These are phyloP conservation scores for Huiozyma sinensis DNA, from an alignment of 805 yeast species.

Conservation along the genomic window DNA sequence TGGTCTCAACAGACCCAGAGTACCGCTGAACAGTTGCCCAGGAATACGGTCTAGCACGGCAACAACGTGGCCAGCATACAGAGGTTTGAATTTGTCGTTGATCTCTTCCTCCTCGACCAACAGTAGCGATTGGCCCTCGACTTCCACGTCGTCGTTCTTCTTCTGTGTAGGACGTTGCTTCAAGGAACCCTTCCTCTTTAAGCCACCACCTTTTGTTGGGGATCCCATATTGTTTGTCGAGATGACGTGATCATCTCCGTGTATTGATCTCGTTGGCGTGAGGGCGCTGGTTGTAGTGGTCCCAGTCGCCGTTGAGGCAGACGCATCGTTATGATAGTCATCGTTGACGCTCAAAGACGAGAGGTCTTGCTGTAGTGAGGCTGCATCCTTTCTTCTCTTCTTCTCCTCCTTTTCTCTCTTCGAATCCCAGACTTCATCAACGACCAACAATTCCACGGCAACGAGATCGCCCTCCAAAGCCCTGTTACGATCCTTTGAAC, in stretches of 20 bases:
- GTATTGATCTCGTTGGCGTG: slow-evolving; percentile 2
- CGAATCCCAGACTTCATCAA: slow-evolving; percentile 96
- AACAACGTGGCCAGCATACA: slow-evolving; percentile 96
- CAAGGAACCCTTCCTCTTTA: slow-evolving; percentile 75
- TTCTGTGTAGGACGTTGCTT: slow-evolving; percentile 95
- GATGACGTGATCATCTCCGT: slow-evolving; percentile 11
- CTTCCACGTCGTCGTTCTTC: slow-evolving; percentile 96
- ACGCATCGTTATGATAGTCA: slow-evolving; percentile 74
- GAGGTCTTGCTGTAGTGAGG: slow-evolving; percentile 32
- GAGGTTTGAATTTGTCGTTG: slow-evolving; percentile 82
- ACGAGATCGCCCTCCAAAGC: slow-evolving; percentile 95
- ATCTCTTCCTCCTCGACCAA: slow-evolving; percentile 93
- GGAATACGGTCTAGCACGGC: slow-evolving; percentile 97
- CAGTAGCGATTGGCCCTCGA: slow-evolving; percentile 89
- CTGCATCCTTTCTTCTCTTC: slow-evolving; percentile 69
- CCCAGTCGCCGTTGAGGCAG: slow-evolving; percentile 42
- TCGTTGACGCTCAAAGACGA: slow-evolving; percentile 35
- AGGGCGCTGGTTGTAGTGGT: slow-evolving; percentile 10
- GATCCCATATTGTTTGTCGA: slow-evolving; percentile 8
- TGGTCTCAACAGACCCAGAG: slow-evolving; percentile 86
- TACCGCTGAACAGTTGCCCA: slow-evolving; percentile 91
- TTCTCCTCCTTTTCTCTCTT: slow-evolving; percentile 96
- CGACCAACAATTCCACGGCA: slow-evolving; percentile 87
- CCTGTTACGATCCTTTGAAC: slow-evolving; percentile 95
- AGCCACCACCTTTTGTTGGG: slow-evolving; percentile 22